Evolutionary conservation across 305 asterid species (phyloP).

Genomic region (Solanum hybrid): DNA sequence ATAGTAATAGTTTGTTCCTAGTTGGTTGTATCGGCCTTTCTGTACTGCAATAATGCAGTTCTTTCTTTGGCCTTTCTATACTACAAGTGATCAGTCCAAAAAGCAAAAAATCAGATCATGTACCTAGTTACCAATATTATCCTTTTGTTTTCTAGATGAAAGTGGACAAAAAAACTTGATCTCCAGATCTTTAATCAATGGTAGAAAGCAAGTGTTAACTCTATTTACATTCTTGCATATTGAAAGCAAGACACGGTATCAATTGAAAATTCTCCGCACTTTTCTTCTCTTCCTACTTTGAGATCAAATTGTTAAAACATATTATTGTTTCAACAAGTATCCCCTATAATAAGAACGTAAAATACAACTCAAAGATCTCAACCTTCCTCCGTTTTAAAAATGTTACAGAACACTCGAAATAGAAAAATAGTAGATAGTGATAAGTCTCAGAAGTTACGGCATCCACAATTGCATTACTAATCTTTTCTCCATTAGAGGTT

Average conservation of each 20-base stretch:
- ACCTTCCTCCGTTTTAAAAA: neutral
- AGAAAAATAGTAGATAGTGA: neutral
- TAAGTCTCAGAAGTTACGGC: neutral
- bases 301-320: neutral
- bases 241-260: neutral
- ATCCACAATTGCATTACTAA: neutral
- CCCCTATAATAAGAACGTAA: neutral
- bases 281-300: neutral
- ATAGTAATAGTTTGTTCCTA: neutral
- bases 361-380: neutral
- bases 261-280: neutral
- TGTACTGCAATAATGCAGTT: neutral
- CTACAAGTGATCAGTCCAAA: neutral
- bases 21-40: neutral
- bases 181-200: neutral
- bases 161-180: neutral
- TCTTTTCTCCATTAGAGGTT: slow-evolving; percentile 9
- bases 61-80: neutral
- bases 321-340: neutral
- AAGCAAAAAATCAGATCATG: neutral
- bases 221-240: neutral
- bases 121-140: neutral
- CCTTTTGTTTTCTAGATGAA: neutral
- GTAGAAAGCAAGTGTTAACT: neutral
- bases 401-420: neutral